Evolutionary conservation across 352 stramenopile species (phyloP).

Genomic region (Phytophthora hibernalis): DNA sequence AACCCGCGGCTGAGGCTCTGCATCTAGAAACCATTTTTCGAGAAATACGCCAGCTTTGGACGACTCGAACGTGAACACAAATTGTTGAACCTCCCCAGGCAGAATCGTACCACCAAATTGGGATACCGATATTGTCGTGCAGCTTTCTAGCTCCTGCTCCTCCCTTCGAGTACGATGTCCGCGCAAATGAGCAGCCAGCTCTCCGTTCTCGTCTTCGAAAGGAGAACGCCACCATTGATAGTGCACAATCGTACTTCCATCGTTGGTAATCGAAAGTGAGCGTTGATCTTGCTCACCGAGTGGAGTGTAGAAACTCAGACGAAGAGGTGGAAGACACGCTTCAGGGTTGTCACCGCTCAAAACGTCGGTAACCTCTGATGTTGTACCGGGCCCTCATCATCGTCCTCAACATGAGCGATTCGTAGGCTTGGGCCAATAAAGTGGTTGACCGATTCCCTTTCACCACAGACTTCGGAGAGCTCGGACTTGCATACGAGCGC

Average conservation of each 20-base stretch:
- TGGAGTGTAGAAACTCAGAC: constrained; percentile 56
- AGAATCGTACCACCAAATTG: constrained; percentile 52
- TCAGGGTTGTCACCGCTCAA: background rate
- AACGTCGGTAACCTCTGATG: background rate
- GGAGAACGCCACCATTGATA: constrained; percentile 62
- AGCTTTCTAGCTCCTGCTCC: constrained; percentile 25
- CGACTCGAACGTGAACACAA: constrained; percentile 72
- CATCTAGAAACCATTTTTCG: constrained; percentile 75
- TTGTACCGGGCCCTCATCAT: constrained; percentile 9
- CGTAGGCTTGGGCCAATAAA: constrained; percentile 31
- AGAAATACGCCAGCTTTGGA: constrained; percentile 57
- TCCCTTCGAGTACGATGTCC: constrained; percentile 28
- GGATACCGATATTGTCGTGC: constrained; percentile 55
- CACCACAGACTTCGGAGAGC: background rate
- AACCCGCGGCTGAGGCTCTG: constrained; percentile 51
- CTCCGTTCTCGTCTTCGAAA: constrained; percentile 33
- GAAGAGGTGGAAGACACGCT: constrained; percentile 15
- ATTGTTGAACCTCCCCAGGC: constrained; percentile 55
- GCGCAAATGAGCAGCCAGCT: constrained; percentile 40
- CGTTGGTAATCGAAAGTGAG: constrained; percentile 50
- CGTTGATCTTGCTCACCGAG: constrained; percentile 53
- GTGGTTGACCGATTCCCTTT: constrained; percentile 1
- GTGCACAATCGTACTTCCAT: constrained; percentile 61
- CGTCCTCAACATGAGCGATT: constrained; percentile 24
- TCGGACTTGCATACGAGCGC: constrained; percentile 26